Percentiles rank a stretch among this genome's conserved stretches.
These are phyloP conservation scores for Colletotrichum echinochloae DNA, from an alignment of 2,329 filamentous ascomycete genomes.

Conservation along the genomic window DNA sequence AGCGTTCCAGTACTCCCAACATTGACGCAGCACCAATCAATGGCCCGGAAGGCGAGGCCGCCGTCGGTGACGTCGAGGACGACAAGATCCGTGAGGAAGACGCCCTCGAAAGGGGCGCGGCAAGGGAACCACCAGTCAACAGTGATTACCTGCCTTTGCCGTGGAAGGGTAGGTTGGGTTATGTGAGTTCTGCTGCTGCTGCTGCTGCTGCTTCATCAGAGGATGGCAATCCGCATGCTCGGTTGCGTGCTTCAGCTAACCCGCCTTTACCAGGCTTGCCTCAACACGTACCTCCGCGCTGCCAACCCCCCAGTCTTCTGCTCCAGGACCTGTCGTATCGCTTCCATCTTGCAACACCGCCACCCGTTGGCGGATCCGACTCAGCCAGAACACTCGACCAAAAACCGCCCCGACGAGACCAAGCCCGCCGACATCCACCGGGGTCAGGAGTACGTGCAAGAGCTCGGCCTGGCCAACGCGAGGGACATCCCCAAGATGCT, in stretches of 20 bases:
- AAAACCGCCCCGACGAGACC: slow-evolving; percentile 85
- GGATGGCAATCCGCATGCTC: not conserved
- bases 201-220: not conserved
- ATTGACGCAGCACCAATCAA: slow-evolving; percentile 43
- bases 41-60: slow-evolving; percentile 44
- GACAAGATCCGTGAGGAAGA: slow-evolving; percentile 42
- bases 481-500: slow-evolving; percentile 87
- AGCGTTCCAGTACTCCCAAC: slow-evolving; percentile 31
- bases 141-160: slow-evolving; percentile 86
- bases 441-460: slow-evolving; percentile 80
- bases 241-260: no score
- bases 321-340: slow-evolving; percentile 90
- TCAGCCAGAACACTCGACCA: slow-evolving; percentile 82
- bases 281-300: slow-evolving; percentile 90
- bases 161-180: slow-evolving; percentile 90
- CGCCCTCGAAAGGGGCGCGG: slow-evolving; percentile 52
- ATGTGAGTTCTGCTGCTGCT: slow-evolving; percentile 77
- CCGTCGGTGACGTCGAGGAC: slow-evolving; percentile 41
- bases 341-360: slow-evolving; percentile 89
- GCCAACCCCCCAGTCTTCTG: slow-evolving; percentile 88
- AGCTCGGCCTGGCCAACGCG: slow-evolving; percentile 83
- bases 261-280: slow-evolving; percentile 72
- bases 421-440: slow-evolving; percentile 74
- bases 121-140: slow-evolving; percentile 79
- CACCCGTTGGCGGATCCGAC: slow-evolving; percentile 82